These are phyloP conservation scores for Candida sanyaensis DNA, from an alignment of 1,139 yeast species.

Conservation along the genomic window DNA sequence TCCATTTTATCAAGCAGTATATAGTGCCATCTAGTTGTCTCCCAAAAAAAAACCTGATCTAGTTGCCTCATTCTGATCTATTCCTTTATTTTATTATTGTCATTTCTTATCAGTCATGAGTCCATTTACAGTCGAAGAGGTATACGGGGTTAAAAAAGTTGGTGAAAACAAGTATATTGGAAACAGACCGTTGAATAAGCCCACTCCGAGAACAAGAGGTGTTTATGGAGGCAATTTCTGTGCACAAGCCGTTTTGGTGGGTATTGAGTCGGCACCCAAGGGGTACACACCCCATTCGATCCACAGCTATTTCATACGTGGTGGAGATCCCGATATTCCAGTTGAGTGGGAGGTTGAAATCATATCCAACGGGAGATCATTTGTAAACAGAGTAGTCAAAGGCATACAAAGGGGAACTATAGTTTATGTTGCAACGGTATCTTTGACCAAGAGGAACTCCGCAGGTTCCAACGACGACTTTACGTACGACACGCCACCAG, in stretches of 20 bases:
- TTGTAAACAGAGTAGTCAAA: constrained; percentile 33
- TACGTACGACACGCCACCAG: constrained; percentile 37
- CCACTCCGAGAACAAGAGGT: constrained; percentile 32
- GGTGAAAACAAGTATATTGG: constrained; percentile 28
- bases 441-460: constrained; percentile 34
- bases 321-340: constrained; percentile 32
- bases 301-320: constrained; percentile 43
- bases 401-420: constrained; percentile 31
- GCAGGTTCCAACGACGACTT: constrained; percentile 25
- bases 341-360: constrained; percentile 34
- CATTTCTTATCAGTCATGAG: too few species aligned
- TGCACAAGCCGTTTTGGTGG: constrained; percentile 44
- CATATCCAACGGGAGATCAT: constrained; percentile 33
- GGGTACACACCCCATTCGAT: constrained; percentile 45
- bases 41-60: too few species aligned
- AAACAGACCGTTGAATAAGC: constrained; percentile 32
- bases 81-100: too few species aligned
- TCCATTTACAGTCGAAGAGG: constrained; percentile 12
- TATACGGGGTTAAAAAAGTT: constrained; percentile 24
- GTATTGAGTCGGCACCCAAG: constrained; percentile 29
- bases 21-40: too few species aligned
- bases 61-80: too few species aligned
- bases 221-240: constrained; percentile 46
- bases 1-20: too few species aligned
- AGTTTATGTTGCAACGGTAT: constrained; percentile 34